These are phyloP conservation scores for Metschnikowia dekortorum DNA, from an alignment of 805 yeast species.

Conservation along the genomic window DNA sequence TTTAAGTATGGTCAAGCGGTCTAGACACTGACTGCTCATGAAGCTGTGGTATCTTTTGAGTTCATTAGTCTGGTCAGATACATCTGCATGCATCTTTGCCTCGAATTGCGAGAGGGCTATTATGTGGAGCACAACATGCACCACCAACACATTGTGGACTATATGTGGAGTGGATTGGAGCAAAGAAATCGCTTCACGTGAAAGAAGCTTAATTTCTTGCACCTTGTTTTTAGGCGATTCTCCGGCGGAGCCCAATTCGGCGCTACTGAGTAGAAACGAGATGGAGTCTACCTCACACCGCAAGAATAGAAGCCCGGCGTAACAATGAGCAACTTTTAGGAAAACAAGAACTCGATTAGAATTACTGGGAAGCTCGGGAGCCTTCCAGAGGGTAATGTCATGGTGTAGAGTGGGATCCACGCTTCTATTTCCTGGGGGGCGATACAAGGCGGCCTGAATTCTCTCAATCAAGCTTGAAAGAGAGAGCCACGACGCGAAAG, in stretches of 20 bases:
- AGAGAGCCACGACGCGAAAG: background rate
- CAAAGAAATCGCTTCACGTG: background rate
- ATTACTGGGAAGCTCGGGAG: background rate
- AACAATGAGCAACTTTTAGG: constrained; percentile 1
- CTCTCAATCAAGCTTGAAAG: background rate
- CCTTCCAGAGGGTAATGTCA: constrained; percentile 1
- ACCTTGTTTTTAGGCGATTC: background rate
- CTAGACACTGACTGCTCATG: background rate
- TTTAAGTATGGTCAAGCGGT: background rate
- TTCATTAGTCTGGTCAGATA: background rate
- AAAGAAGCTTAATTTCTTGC: background rate
- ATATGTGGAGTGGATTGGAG: background rate
- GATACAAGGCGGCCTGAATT: constrained; percentile 3
- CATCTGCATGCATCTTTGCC: background rate
- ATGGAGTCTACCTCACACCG: constrained; percentile 4
- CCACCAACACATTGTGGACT: constrained; percentile 3
- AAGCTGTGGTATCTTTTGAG: background rate
- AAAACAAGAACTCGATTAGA: background rate
- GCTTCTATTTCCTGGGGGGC: background rate
- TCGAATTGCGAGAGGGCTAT: constrained; percentile 1
- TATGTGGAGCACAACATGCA: constrained; percentile 1
- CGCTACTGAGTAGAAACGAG: constrained; percentile 1
- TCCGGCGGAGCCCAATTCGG: background rate
- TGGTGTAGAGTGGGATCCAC: background rate
- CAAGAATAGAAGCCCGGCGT: background rate